Percentiles rank a stretch among this genome's conserved stretches.
Evolutionary conservation across 352 stramenopile species (phyloP).

Genomic region (Globisporangium canariense): DNA sequence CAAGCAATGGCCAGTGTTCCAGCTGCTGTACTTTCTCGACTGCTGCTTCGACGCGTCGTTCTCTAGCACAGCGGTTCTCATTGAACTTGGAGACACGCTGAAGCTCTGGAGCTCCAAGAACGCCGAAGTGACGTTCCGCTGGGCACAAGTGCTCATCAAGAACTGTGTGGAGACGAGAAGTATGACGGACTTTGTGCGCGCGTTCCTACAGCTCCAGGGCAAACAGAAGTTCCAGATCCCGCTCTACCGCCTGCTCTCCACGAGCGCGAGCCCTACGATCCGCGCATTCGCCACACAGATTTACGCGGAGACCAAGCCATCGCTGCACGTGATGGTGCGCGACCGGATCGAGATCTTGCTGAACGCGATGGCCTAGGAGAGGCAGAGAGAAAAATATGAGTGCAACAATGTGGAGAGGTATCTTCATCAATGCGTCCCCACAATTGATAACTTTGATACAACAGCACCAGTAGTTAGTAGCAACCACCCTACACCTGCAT

Average conservation of each 20-base stretch:
- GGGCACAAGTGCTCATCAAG: constrained; percentile 61
- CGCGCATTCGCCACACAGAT: constrained; percentile 41
- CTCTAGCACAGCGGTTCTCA: constrained; percentile 34
- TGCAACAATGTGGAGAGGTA: too few species aligned
- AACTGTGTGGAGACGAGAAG: constrained; percentile 42
- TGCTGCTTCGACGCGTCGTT: constrained; percentile 53
- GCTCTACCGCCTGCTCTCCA: constrained; percentile 56
- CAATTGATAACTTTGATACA: not conserved
- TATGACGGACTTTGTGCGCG: constrained; percentile 33
- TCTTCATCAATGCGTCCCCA: too few species aligned
- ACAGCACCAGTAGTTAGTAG: not conserved
- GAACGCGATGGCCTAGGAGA: constrained; percentile 15
- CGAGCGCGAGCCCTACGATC: constrained; percentile 34
- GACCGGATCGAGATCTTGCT: constrained; percentile 60
- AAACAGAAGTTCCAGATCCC: constrained; percentile 84
- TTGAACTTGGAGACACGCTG: constrained; percentile 49
- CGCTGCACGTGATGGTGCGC: constrained; percentile 79
- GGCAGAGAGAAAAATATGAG: not conserved
- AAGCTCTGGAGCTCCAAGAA: constrained; percentile 56
- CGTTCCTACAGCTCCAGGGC: constrained; percentile 64
- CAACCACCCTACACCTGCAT: not conserved
- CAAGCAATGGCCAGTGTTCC: constrained; percentile 56
- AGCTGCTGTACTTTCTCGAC: constrained; percentile 68
- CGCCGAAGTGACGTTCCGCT: constrained; percentile 65
- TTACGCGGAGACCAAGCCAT: constrained; percentile 37